Base-by-base conservation (phyloP, 202 grass and related monocot species). In the Schoenoplectus triqueter region DNA sequence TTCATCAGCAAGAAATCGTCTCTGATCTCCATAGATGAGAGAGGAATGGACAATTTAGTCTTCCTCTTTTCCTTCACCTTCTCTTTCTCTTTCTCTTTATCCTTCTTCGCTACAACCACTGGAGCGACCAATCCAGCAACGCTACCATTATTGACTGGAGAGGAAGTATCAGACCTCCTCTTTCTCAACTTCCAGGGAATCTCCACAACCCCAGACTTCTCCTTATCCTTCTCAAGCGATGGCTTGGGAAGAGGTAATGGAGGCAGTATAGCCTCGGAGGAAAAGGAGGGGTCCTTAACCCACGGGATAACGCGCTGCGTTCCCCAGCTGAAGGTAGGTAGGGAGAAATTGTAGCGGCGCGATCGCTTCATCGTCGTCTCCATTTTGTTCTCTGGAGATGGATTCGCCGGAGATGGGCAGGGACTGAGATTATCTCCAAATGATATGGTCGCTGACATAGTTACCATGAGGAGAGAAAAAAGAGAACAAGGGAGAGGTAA, bases 1-100 rank as follows among this genome's bases (percentile, higher is more conserved):
- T 87, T 90, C 68, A 92, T 94, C 82, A 82, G 86, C 69, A 90
- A 1, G 86, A 94, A 92, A 87, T 94, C 92, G 2, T 52, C 82
- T 13, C 86, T 90, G 85, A 94, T 92, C 86, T 94, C 88, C 82
- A 87, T 74, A 17, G 70, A 45, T 17, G 86, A 65, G 19, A 94
- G 85, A 52, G 89, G 4, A 70, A 84, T 46, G 61, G 88, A 87
- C 40, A 66, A 69, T 78, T 77, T 67, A 20, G 60, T 82, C 73
- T 78, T 80, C 78, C 46, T 73, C 49, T 11, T 84, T 44, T 21
- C 75, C 49, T 51, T 85, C 76, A 70, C 63, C 52, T 21, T 64
- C 7, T 21, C 56, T 1, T 66, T 46, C 48, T 31, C n/a, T n/a
- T n/a, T 31, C 47, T 49, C 47, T 7, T 31, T 31, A 4, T 47